Evolutionary conservation across 306 rosid genomes (phyloP).

Genomic region (Mimosa pudica): DNA sequence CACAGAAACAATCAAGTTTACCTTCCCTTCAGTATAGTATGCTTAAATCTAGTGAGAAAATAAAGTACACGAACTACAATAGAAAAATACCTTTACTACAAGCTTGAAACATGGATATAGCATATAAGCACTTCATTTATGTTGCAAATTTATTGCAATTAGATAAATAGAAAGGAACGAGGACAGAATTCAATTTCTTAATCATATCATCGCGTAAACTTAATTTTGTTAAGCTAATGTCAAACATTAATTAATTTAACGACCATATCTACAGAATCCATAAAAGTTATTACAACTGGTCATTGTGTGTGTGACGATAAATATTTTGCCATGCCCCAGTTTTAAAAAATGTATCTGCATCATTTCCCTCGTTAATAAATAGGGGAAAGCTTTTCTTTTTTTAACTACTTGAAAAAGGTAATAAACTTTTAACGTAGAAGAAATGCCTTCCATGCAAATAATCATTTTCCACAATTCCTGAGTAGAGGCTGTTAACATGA

Average conservation of each 20-base stretch:
- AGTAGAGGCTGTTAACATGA: constrained; percentile 19
- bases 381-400: background rate
- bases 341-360: background rate
- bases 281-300: background rate
- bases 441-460: background rate
- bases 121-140: background rate
- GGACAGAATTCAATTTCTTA: background rate
- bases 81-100: background rate
- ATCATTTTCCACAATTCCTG: constrained; percentile 6
- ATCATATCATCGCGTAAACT: background rate
- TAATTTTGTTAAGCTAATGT: background rate
- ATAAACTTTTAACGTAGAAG: background rate
- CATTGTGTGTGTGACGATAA: background rate
- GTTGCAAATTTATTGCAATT: background rate
- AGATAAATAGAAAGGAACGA: background rate
- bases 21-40: background rate
- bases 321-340: background rate
- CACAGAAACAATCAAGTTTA: background rate
- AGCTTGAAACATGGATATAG: background rate
- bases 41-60: constrained; percentile 7
- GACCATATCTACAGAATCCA: background rate
- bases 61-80: background rate
- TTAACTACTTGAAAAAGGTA: background rate
- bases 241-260: background rate
- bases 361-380: background rate